phyloP scores from a whole-genome alignment of 2,329 filamentous ascomycete genomes.

The Colletotrichum incanum region DNA sequence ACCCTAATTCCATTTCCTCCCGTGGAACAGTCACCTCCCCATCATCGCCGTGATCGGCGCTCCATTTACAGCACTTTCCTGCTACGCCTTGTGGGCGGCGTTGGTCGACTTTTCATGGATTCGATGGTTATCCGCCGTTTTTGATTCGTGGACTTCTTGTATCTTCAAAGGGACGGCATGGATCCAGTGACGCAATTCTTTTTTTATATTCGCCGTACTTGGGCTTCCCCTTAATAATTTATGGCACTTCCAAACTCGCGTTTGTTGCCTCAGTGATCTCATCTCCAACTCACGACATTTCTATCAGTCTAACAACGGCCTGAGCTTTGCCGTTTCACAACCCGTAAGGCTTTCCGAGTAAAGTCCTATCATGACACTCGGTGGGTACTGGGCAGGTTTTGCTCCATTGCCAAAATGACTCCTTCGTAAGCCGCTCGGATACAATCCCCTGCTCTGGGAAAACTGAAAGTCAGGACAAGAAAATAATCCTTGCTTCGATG shows the following conservation, averaged over 20 bases:
- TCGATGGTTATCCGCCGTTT: background rate
- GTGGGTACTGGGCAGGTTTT: background rate
- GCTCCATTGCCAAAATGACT: background rate
- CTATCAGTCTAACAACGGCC: background rate
- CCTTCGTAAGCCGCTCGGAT: background rate
- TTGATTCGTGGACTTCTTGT: background rate
- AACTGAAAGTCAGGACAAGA: no score
- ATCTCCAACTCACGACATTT: background rate
- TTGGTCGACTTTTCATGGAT: background rate
- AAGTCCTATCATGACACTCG: background rate
- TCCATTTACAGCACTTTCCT: background rate
- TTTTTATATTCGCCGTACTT: no score
- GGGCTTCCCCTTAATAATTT: background rate
- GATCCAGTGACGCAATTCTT: background rate
- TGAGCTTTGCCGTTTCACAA: background rate
- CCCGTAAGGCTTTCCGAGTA: background rate
- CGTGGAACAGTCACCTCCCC: no score
- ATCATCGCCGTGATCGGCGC: background rate
- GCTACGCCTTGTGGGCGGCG: background rate
- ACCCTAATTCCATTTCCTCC: background rate
- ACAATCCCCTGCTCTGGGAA: background rate
- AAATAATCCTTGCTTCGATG: background rate
- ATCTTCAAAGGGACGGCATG: background rate
- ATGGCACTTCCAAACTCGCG: background rate
- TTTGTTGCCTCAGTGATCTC: background rate